Evolutionary conservation across 2,329 filamentous ascomycete genomes (phyloP), one percentile per base, ranked within the genome.

Genomic region (Leptographium flavum): DNA sequence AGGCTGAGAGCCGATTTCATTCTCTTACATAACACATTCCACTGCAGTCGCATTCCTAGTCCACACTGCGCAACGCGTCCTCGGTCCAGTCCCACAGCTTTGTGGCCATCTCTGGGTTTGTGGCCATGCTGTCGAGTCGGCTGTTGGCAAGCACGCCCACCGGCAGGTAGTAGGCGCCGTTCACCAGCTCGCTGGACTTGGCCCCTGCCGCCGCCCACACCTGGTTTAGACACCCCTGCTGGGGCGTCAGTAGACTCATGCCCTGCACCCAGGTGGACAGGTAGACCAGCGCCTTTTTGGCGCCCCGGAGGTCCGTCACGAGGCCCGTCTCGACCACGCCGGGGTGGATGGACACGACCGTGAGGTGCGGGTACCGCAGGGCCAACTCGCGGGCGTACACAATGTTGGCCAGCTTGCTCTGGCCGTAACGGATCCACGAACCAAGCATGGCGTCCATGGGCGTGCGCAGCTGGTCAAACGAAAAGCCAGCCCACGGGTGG

Each of bases 181-280:
- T 58, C 49, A 53, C 54, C 23, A 62, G 48, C 27, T 60, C 55
- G 25, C 51, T 47, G 38, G 39, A 53, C 32, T 46, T 47, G 14
- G 49, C 56, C 0, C 52, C 56, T 3, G 57, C 56, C 1, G 63
- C 64, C 4, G 58, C 60, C 63, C 65, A 70, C 9, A 69, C 50
- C 50, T 64, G 60, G 46, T 58, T 66, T 41, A 62, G 57, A 19
- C 57, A 56, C 3, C 65, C 65, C 46, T 64, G 52, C 32, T 63
- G 56, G 2, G 60, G 57, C 15, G 49, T 45, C 42, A 56, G 39
- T 11, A 54, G 36, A 1, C 19, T 17, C 1, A 45, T 33, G 1
- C 55, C 50, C 28, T 47, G n/a, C 4, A 56, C 0, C 27, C 46
- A 38, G 38, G 50, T 52, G 8, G 31, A 5, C 2, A 35, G 35